A percentile compares a stretch with the other conserved stretches of the same genome.
Evolutionary conservation across 2,329 filamentous ascomycete species (phyloP).

Genomic region (Colletotrichum karsti): DNA sequence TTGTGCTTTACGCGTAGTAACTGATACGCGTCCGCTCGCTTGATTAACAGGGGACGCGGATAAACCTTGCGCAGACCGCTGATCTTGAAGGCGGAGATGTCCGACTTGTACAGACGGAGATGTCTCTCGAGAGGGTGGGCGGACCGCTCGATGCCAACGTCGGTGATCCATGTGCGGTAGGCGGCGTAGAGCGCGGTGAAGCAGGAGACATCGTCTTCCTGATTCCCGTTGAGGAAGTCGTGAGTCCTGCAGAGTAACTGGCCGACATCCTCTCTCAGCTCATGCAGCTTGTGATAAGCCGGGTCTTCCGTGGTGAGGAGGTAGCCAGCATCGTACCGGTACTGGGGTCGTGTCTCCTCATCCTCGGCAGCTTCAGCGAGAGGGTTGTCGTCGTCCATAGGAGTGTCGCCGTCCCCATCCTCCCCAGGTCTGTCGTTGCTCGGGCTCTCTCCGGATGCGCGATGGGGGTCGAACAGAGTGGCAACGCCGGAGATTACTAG

Average conservation of each 20-base stretch:
- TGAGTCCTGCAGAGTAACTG: constrained; percentile 85
- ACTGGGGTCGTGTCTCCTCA: constrained; percentile 84
- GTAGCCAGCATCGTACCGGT: constrained; percentile 90
- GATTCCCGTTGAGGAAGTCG: constrained; percentile 80
- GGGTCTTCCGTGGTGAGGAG: constrained; percentile 66
- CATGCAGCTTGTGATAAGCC: constrained; percentile 80
- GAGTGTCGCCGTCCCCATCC: constrained; percentile 57
- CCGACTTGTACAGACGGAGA: constrained; percentile 82
- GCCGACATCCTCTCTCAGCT: constrained; percentile 82
- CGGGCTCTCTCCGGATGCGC: constrained; percentile 64
- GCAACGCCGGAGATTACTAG: constrained; percentile 92
- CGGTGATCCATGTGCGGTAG: constrained; percentile 96
- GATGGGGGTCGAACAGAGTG: constrained; percentile 84
- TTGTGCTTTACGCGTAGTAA: constrained; percentile 95
- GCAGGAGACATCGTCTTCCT: constrained; percentile 95
- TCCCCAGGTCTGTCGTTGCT: constrained; percentile 44
- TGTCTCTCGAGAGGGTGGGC: constrained; percentile 93
- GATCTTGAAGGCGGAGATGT: constrained; percentile 93
- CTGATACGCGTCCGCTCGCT: constrained; percentile 93
- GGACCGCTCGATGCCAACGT: constrained; percentile 95
- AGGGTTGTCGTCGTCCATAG: constrained; percentile 56
- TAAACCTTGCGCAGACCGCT: constrained; percentile 93
- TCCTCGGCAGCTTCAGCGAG: constrained; percentile 76
- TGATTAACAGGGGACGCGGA: constrained; percentile 89
- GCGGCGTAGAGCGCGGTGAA: constrained; percentile 93